Percentiles rank a stretch among this genome's conserved stretches.
phyloP scores from a whole-genome alignment of 2,329 filamentous ascomycete genomes.

The Aspergillus cejpii region DNA sequence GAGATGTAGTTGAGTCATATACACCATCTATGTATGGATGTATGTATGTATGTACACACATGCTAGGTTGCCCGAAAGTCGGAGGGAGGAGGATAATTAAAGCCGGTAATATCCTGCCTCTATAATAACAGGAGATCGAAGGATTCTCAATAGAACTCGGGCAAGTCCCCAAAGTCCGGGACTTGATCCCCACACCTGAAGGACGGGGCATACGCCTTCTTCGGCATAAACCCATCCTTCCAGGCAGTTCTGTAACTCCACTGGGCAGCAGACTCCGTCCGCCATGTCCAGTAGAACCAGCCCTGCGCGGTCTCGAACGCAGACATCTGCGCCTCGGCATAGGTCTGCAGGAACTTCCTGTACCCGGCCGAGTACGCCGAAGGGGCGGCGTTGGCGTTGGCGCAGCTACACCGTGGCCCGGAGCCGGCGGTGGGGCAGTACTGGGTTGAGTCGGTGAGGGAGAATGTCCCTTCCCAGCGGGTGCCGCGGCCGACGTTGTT shows the following conservation, averaged over 20 bases:
- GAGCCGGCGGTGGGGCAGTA: slow-evolving; percentile 61
- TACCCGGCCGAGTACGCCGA: slow-evolving; percentile 63
- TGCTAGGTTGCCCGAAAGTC: not conserved
- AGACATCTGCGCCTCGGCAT: slow-evolving; percentile 93
- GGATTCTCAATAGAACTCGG: slow-evolving; percentile 37
- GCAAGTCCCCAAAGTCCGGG: slow-evolving; percentile 41
- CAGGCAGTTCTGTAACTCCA: slow-evolving; percentile 67
- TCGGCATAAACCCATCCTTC: slow-evolving; percentile 70
- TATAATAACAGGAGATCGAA: slow-evolving; percentile 2
- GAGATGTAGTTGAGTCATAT: not conserved
- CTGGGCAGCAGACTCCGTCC: slow-evolving; percentile 75
- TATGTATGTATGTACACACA: not conserved
- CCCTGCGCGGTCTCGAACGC: slow-evolving; percentile 90
- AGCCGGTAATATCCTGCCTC: slow-evolving; percentile 3
- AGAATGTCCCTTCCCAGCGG: slow-evolving; percentile 82
- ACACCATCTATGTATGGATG: not conserved
- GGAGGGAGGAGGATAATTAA: not conserved
- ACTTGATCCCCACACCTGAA: slow-evolving; percentile 57
- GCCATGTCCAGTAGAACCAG: slow-evolving; percentile 99
- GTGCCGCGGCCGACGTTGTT: slow-evolving; percentile 86
- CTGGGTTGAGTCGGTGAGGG: slow-evolving; percentile 60
- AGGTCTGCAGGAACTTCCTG: slow-evolving; percentile 78
- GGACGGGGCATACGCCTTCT: slow-evolving; percentile 62
- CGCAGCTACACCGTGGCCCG: slow-evolving; percentile 63
- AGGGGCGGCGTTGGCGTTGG: slow-evolving; percentile 66